Evolutionary conservation across 2,329 filamentous ascomycete species (phyloP), one percentile per base, ranked within the genome.

Genomic region (Fusarium incarnatum): DNA sequence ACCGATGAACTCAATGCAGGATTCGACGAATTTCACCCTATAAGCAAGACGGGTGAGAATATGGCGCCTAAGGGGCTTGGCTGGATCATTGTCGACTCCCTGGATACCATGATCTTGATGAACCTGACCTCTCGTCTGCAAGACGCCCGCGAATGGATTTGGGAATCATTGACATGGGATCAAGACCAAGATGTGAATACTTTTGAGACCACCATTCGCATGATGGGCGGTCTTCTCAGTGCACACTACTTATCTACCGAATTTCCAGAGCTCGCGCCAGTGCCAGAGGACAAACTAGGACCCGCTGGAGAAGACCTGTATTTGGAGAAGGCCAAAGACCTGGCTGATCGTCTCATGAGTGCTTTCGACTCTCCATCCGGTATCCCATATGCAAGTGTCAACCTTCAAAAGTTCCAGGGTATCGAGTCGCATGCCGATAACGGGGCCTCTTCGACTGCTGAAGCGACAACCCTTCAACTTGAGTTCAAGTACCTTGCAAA

Each of bases 21-120:
- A 34, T 91, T 91, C 75, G 96, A 99, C 78, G 91, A 96, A 79
- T 99, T 92, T 78, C 89, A 93, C 74, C 96, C 96, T 3, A 82
- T 95, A 28, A 89, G 92, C 8, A 96, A 96, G 78, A 89, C 83
- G 20, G 93, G 94, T 52, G 86, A 85, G 54, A 90, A 96, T 75
- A 98, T 99, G 95, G 90, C 94, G 9, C 87, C 91, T 6, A 90
- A 93, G 67, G 96, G 95, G 27, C 86, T 99, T 81, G 96, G 96
- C 30, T 99, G 97, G 96, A 98, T 98, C 76, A 98, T 99, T 67
- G 91, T 99, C 60, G 96, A 99, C 82, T 90, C 95, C 15, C 84
- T 99, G 68, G 96, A 99, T 80, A 99, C 96, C 1, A 88, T 98
- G 86, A 99, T 99, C 83, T 85, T 99, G 66, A 99, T 99, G 96